Evolutionary conservation across 495 filamentous ascomycete genomes (phyloP).

Genomic region (Xylaria telfairii): DNA sequence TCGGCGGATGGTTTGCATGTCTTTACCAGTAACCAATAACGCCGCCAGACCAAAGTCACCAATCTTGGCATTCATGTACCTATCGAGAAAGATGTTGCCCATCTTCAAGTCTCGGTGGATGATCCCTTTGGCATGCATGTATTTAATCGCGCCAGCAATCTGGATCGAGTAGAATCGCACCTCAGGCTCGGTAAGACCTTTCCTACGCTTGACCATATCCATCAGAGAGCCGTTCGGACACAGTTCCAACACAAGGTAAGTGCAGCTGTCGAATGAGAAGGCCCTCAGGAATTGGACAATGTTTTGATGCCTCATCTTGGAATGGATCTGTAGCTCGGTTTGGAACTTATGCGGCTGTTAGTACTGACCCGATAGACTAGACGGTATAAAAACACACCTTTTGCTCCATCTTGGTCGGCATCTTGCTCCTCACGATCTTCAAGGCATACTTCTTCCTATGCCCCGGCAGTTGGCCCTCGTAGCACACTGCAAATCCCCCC

Average conservation of each 20-base stretch:
- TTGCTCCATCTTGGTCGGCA: conserved; percentile 81
- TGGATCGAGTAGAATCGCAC: conserved; percentile 91
- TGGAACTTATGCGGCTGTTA: conserved; percentile 74
- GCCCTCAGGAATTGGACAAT: conserved; percentile 95
- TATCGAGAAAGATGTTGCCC: conserved; percentile 96
- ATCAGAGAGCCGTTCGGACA: conserved; percentile 97
- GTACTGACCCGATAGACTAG: conserved; percentile 19
- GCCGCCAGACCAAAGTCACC: conserved; percentile 98
- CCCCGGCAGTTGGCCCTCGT: conserved; percentile 67
- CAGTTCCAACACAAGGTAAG: conserved; percentile 92
- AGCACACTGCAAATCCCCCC: conserved; percentile 95
- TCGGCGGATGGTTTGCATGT: conserved; percentile 75
- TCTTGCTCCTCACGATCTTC: conserved; percentile 89
- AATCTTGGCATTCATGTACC: conserved; percentile 96
- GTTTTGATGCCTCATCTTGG: conserved; percentile 92
- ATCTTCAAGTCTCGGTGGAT: conserved; percentile 98
- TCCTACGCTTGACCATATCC: conserved; percentile 93
- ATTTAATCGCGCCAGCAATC: conserved; percentile 94
- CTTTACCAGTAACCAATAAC: conserved; percentile 81
- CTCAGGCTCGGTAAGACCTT: conserved; percentile 86
- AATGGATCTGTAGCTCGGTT: conserved; percentile 96
- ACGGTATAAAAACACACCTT: conserved; percentile 65
- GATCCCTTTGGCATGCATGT: conserved; percentile 91
- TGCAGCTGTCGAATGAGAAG: conserved; percentile 85
- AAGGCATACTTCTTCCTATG: conserved; percentile 71